Evolutionary conservation across 495 filamentous ascomycete genomes (phyloP).

Genomic region (Thermochaetoides thermophila): DNA sequence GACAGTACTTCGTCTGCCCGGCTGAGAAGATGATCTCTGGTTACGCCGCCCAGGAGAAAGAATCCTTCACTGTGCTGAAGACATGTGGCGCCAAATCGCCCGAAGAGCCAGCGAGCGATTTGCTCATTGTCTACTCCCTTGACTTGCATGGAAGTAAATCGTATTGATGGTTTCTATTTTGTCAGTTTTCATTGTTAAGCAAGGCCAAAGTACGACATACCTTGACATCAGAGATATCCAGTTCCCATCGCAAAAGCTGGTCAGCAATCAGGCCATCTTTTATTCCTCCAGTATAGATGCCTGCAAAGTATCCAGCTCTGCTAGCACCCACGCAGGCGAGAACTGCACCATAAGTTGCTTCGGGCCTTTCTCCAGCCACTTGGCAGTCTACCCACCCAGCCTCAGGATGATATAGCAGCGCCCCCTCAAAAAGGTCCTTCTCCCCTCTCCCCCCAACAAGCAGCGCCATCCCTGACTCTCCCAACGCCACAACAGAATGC

Average conservation of each 20-base stretch:
- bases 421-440: slow-evolving; percentile 36
- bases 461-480: slow-evolving; percentile 30
- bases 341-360: slow-evolving; percentile 46
- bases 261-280: slow-evolving; percentile 41
- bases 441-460: slow-evolving; percentile 14
- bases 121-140: neutral
- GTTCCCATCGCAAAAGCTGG: slow-evolving; percentile 39
- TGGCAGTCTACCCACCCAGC: slow-evolving; percentile 31
- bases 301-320: slow-evolving; percentile 19
- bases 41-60: slow-evolving; percentile 37
- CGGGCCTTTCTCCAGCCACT: slow-evolving; percentile 20
- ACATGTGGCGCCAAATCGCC: slow-evolving; percentile 19
- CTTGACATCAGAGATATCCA: slow-evolving; percentile 16
- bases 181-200: too few species aligned
- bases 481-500: slow-evolving; percentile 50
- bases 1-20: slow-evolving; percentile 20
- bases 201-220: slow-evolving; percentile 5
- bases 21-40: slow-evolving; percentile 19
- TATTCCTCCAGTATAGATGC: slow-evolving; percentile 57
- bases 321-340: slow-evolving; percentile 15
- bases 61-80: slow-evolving; percentile 6
- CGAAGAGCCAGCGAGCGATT: slow-evolving; percentile 5
- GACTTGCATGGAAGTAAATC: slow-evolving; percentile 3
- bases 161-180: slow-evolving; percentile 12
- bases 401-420: slow-evolving; percentile 46